Percentiles rank a stretch among this genome's conserved stretches.
Conservation (phyloP, 1,284 basidiomycete species). For the Cutaneotrichosporon sp. region DNA sequence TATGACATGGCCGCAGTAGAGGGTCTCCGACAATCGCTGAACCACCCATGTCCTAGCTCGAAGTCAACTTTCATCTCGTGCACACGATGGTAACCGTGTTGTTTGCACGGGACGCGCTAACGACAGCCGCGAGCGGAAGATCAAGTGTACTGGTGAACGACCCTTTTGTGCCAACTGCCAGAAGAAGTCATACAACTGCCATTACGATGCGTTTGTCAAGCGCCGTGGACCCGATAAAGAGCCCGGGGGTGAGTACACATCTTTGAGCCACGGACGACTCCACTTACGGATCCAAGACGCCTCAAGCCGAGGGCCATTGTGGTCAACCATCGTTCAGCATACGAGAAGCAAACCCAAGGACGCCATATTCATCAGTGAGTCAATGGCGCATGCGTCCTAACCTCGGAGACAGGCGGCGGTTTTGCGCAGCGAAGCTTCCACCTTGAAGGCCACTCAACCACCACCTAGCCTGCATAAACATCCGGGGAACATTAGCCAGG, state of each 20-base stretch:
- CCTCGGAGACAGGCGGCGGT: too few relatives aligned
- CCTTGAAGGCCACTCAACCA: too few relatives aligned
- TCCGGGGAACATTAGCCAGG: background rate
- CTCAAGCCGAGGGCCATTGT: conserved; percentile 8
- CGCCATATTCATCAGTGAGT: too few relatives aligned
- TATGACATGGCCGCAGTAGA: too few relatives aligned
- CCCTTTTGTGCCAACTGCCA: conserved; percentile 17
- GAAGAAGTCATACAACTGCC: conserved; percentile 15
- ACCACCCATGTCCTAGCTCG: background rate
- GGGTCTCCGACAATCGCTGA: too few relatives aligned
- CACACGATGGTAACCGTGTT: conserved; percentile 12
- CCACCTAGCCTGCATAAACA: too few relatives aligned
- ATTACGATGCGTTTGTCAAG: conserved; percentile 16
- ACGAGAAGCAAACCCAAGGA: too few relatives aligned
- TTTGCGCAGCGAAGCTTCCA: too few relatives aligned
- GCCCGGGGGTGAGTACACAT: conserved; percentile 18
- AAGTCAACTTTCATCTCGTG: conserved; percentile 15
- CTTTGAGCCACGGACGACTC: background rate
- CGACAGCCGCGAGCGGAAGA: conserved; percentile 18
- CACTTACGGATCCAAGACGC: conserved; percentile 7
- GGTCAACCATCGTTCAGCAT: too few relatives aligned
- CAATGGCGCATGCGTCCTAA: too few relatives aligned
- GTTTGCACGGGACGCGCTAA: background rate
- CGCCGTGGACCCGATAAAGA: conserved; percentile 25
- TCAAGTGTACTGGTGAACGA: conserved; percentile 21